Evolutionary conservation across 768 basidiomycete species (phyloP).

Genomic region (Boletus speciosus): DNA sequence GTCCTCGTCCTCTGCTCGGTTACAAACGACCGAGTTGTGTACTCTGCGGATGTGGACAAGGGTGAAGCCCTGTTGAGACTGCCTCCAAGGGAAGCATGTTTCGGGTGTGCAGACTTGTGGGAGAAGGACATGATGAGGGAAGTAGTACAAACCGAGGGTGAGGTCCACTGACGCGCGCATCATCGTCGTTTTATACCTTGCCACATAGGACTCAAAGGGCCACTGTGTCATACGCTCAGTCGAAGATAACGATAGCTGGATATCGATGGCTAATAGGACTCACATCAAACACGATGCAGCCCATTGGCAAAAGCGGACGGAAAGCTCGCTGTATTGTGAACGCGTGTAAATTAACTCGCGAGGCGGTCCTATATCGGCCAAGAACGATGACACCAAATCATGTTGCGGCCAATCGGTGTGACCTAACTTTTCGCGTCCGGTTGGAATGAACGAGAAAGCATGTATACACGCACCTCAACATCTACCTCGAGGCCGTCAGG

Average conservation of each 20-base stretch:
- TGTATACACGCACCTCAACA: background rate
- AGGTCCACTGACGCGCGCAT: background rate
- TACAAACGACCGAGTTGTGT: background rate
- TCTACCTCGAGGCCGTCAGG: slow-evolving; percentile 12
- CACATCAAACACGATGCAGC: slow-evolving; percentile 8
- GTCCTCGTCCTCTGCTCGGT: slow-evolving; percentile 16
- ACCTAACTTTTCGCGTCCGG: background rate
- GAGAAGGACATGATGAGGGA: slow-evolving; percentile 18
- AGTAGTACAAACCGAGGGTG: background rate
- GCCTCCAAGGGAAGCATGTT: background rate
- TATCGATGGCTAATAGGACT: background rate
- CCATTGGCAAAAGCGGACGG: slow-evolving; percentile 9
- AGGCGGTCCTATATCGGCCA: background rate
- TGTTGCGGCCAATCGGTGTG: background rate
- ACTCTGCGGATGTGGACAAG: slow-evolving; percentile 13
- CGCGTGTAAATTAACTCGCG: background rate
- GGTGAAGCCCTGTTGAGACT: slow-evolving; percentile 1
- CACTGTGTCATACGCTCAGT: too few species aligned
- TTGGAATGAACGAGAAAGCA: background rate
- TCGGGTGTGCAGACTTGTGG: slow-evolving; percentile 9
- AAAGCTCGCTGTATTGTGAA: background rate
- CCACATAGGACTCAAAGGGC: too few species aligned
- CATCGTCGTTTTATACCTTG: slow-evolving; percentile 13
- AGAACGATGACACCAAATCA: background rate
- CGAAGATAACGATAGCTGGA: background rate